phyloP scores from a whole-genome alignment of 352 stramenopile species.

The Pythium sp. region DNA sequence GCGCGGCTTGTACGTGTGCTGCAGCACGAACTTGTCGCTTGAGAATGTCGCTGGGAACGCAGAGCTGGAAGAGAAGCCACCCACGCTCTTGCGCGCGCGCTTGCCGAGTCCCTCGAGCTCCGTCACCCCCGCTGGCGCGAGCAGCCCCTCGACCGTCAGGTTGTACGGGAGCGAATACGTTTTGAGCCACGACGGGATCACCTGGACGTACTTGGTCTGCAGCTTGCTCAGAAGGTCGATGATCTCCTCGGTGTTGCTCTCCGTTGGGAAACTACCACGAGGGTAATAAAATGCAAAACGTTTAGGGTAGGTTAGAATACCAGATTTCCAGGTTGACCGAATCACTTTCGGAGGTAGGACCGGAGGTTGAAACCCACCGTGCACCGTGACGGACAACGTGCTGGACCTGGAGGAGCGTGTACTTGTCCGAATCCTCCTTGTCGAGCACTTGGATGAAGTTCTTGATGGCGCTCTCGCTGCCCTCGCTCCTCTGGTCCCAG shows the following conservation, averaged over 20 bases:
- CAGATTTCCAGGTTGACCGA: no score
- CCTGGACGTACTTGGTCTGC: conserved; percentile 31
- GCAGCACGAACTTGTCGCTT: conserved; percentile 35
- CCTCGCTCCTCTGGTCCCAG: conserved; percentile 22
- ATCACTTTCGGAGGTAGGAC: no score
- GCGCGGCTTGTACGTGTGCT: conserved; percentile 58
- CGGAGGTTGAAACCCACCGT: no score
- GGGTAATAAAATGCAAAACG: no score
- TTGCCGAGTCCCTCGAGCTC: conserved; percentile 41
- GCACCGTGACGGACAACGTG: conserved; percentile 53
- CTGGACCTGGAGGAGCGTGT: conserved; percentile 45
- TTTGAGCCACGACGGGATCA: conserved; percentile 48
- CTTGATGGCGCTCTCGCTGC: background rate
- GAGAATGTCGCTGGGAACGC: conserved; percentile 24
- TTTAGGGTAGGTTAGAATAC: no score
- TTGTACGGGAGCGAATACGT: conserved; percentile 69
- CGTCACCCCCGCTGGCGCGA: conserved; percentile 30
- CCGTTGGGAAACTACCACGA: conserved; percentile 40
- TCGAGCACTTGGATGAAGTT: background rate
- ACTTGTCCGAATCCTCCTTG: background rate
- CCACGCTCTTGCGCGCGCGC: conserved; percentile 22
- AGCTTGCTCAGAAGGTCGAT: conserved; percentile 41
- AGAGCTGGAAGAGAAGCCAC: background rate
- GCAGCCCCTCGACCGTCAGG: conserved; percentile 33
- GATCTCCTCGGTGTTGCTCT: conserved; percentile 43